Base-by-base conservation (phyloP, 2,329 filamentous ascomycete species). In the Cladosporium sp. region DNA sequence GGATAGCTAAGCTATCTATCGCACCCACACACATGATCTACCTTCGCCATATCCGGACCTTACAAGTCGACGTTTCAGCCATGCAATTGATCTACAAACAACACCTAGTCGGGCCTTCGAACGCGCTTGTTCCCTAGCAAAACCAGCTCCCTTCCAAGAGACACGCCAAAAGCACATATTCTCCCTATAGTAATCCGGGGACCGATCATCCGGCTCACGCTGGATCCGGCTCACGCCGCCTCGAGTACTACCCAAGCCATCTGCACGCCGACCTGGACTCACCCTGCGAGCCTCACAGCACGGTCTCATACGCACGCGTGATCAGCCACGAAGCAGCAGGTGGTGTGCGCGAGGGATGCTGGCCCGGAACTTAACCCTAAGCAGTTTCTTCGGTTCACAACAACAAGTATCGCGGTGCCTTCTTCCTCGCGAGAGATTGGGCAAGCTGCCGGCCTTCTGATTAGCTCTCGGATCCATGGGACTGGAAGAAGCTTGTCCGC, bases 351-450 rank as follows among this genome's bases (percentile, higher is more conserved):
- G 73, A 72, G 80, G 78, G 81, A 85, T 82, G 77, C 76, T 75
- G 72, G 75, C 73, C 85, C 84, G 89, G 87, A 91, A 91, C 87
- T 91, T 95, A 95, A 95, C 91, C 91, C 91, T 95, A 95, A 87
- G 80, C 76, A 75, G 72, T 65, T 57, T 75, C 71, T 76, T 83
- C 86, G 87, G 88, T 84, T 82, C 62, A 56, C 65, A 28, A 28
- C 22, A 28, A 28, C 22, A 59, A 63, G 83, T 64, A 52, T 67
- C 58, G 56, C 59, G 63, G 57, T 82, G 58, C 56, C 48, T 52
- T 50, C 55, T 50, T 43, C 32, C 40, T 9, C 9, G 13, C 13
- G 9, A 37, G 34, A 37, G 3, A 51, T 46, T 77, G 78, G 68
- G 70, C 76, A 74, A 80, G 84, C 86, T 83, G 83, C 83, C 78